Conservation (phyloP, 2,329 filamentous ascomycete genomes). For the Paraphaeosphaeria minitans region DNA sequence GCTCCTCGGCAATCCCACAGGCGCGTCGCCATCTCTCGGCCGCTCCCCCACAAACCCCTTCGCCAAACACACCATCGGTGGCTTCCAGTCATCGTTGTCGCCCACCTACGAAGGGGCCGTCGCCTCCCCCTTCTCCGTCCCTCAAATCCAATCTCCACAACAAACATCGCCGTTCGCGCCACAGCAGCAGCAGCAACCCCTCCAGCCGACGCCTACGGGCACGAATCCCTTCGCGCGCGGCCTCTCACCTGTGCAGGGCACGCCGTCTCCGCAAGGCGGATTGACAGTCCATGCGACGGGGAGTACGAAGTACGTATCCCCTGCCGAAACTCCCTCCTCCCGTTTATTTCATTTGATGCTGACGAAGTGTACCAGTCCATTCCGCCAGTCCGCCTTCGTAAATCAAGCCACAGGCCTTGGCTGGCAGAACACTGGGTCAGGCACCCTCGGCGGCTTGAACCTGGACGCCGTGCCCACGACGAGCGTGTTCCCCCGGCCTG, state of each 20-base stretch:
- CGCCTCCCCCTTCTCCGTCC: constrained; percentile 34
- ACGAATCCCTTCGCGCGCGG: constrained; percentile 74
- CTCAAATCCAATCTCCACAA: constrained; percentile 36
- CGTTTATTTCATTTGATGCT: not conserved
- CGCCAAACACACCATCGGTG: constrained; percentile 62
- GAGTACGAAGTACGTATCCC: constrained; percentile 69
- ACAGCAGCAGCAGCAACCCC: constrained; percentile 47
- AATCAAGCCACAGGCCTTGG: constrained; percentile 88
- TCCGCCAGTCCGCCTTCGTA: constrained; percentile 87
- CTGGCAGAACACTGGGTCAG: constrained; percentile 74
- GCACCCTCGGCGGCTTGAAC: constrained; percentile 75
- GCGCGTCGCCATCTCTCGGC: constrained; percentile 49
- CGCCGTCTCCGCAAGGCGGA: constrained; percentile 34
- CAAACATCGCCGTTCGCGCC: constrained; percentile 36
- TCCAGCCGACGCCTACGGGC: constrained; percentile 66
- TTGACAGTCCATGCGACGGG: constrained; percentile 78
- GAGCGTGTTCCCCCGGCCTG: constrained; percentile 84
- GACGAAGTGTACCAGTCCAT: constrained; percentile 59
- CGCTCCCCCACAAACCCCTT: constrained; percentile 87
- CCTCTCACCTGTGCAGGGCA: constrained; percentile 47
- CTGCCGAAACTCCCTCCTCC: too few relatives aligned
- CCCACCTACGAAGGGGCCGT: constrained; percentile 18
- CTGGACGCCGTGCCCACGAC: constrained; percentile 79
- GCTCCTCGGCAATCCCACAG: constrained; percentile 39
- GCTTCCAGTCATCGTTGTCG: constrained; percentile 36